Evolutionary conservation across 257 asterid species (phyloP).

Genomic region (Verbascum thapsus): DNA sequence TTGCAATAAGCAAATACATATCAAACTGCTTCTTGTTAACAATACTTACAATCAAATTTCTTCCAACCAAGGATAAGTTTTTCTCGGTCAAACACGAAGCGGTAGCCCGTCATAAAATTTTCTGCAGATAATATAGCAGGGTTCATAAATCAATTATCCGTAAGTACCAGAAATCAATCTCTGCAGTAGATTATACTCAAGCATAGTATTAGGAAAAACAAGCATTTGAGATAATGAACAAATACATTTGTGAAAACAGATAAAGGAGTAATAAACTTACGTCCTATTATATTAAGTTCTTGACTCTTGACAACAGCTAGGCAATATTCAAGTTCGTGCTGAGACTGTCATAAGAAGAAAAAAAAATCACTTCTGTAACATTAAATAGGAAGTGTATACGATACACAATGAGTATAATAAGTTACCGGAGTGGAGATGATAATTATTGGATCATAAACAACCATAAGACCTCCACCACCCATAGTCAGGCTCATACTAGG

Average conservation of each 20-base stretch:
- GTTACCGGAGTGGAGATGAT: conserved; percentile 68
- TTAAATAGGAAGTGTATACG: not conserved
- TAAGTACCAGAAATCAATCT: not conserved
- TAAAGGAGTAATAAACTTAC: conserved; percentile 46
- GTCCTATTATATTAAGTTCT: conserved; percentile 77
- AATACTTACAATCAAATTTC: conserved; percentile 64
- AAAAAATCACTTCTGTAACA: conserved; percentile 7
- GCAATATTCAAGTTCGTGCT: conserved; percentile 70
- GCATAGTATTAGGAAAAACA: not conserved
- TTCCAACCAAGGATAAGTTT: conserved; percentile 81
- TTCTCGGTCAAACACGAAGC: conserved; percentile 83
- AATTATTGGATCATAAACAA: conserved; percentile 68
- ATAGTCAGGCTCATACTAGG: conserved; percentile 70
- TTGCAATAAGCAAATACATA: not conserved
- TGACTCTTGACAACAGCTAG: conserved; percentile 79
- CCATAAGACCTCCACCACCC: conserved; percentile 74
- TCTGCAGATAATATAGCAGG: conserved; percentile 40
- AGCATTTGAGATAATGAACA: not conserved
- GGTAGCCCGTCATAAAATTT: conserved; percentile 84
- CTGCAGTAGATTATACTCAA: not conserved
- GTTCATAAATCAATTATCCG: not conserved
- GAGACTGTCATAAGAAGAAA: conserved; percentile 36
- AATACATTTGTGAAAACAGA: not conserved
- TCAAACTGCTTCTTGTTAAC: conserved; percentile 3
- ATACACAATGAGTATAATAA: conserved; percentile 14